These are phyloP conservation scores for Waltiozyma solani DNA, from an alignment of 1,139 yeast species.

Conservation along the genomic window DNA sequence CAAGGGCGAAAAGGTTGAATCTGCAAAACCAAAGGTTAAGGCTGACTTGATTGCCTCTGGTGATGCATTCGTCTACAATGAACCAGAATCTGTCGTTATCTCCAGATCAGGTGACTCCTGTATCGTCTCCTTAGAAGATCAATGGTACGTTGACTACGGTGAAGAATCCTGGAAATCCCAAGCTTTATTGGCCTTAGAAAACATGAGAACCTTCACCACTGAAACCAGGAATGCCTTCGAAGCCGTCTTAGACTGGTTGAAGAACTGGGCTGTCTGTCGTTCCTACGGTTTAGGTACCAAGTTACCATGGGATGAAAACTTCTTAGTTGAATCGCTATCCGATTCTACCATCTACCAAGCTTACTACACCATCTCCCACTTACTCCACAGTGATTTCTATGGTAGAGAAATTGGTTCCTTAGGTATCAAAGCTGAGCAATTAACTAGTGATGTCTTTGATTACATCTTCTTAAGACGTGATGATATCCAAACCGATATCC, in stretches of 20 bases:
- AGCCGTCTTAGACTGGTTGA: conserved; percentile 92
- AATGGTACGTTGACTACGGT: conserved; percentile 98
- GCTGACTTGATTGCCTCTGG: conserved; percentile 71
- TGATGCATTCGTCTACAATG: conserved; percentile 82
- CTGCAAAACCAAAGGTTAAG: conserved; percentile 80
- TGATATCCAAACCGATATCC: conserved; percentile 47
- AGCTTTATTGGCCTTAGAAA: conserved; percentile 71
- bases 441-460: conserved; percentile 93
- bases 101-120: conserved; percentile 97
- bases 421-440: conserved; percentile 66
- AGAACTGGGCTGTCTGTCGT: conserved; percentile 98
- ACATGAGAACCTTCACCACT: conserved; percentile 70
- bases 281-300: conserved; percentile 93
- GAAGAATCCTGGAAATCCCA: conserved; percentile 85
- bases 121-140: conserved; percentile 95
- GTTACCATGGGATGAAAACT: conserved; percentile 96
- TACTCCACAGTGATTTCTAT: conserved; percentile 78
- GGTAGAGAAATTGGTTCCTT: conserved; percentile 71
- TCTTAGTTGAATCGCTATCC: conserved; percentile 87
- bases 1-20: conserved; percentile 84
- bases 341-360: conserved; percentile 97
- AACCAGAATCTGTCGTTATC: conserved; percentile 83
- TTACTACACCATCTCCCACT: conserved; percentile 83
- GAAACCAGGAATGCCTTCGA: conserved; percentile 92
- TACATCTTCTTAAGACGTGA: conserved; percentile 74